Base-by-base conservation (phyloP, 495 filamentous ascomycete species). In the Penicillium parvum region DNA sequence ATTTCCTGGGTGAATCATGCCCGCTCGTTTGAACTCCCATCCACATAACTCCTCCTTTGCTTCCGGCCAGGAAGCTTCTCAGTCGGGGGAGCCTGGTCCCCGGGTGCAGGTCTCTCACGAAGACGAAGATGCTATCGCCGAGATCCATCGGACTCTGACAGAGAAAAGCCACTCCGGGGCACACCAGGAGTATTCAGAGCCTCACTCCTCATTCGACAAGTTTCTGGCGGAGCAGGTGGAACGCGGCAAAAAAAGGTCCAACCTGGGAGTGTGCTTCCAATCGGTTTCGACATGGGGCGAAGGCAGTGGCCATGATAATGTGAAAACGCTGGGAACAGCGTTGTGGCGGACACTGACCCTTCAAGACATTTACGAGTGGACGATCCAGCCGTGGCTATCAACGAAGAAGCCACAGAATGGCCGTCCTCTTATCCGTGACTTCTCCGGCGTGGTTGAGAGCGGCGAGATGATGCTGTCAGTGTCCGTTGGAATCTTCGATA, bases 381-480 rank as follows among this genome's bases (percentile, higher is more conserved):
- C 64, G 1, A 45, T 68, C 20, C 55, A 65, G 46, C 64, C 64
- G 7, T 64, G 57, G 64, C 10, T 60, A 7, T 44, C 53, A 2
- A 40, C 50, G 4, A 61, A 65, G 27, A 50, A 59, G 19, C 60
- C 62, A 5, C 36, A 64, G 27, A 42, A 50, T 36, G 64, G 64
- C 1, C 60, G 64, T 19, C 57, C 47, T 9, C 43, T 66, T 15
- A 64, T 66, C 11, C 76, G 77, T 17, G 67, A 77, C 28, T 84
- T 89, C 52, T 81, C 84, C 15, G 86, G 85, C 0, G 61, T 88
- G 1, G 71, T 90, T 2, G 68, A 75, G 32, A 78, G 75, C 26
- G 85, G 86, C 10, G 86, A 90, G 63, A 88, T 86, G 72, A 71
- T 90, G 47, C 68, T 90, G 66, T 65, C 55, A 57, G 59, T 62